Percentiles rank a stretch among this genome's conserved stretches.
Conservation (phyloP, 225 moss, liverwort and hornwort species). For the Sphagnum contortum region DNA sequence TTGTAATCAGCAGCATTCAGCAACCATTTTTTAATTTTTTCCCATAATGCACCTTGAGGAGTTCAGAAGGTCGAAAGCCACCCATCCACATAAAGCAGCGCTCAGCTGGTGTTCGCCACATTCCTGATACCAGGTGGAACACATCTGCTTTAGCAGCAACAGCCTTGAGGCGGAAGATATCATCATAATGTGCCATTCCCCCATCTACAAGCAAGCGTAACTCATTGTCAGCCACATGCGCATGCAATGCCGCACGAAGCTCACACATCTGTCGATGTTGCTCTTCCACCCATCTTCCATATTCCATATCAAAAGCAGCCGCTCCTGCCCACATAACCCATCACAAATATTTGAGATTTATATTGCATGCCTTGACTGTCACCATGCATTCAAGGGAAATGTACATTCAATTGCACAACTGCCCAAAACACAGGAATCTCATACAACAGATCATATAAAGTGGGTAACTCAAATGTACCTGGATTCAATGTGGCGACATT, state of each 20-base stretch:
- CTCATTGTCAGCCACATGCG: slow-evolving; percentile 92
- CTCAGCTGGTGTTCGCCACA: slow-evolving; percentile 99
- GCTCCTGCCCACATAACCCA: slow-evolving; percentile 57
- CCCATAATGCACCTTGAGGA: slow-evolving; percentile 54
- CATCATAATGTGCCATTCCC: slow-evolving; percentile 96
- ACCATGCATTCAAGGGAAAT: too few relatives aligned
- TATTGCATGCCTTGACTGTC: neutral
- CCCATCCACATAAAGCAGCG: slow-evolving; percentile 99
- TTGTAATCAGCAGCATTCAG: neutral
- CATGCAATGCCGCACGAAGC: slow-evolving; percentile 89
- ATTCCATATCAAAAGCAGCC: slow-evolving; percentile 95
- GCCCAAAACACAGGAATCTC: neutral
- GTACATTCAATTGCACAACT: neutral
- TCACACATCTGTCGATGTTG: slow-evolving; percentile 98
- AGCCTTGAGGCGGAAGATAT: slow-evolving; percentile 86
- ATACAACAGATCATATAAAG: neutral
- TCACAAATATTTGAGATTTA: slow-evolving; percentile 14
- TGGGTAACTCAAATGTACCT: slow-evolving; percentile 22
- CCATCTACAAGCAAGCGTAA: slow-evolving; percentile 88
- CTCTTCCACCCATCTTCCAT: slow-evolving; percentile 95
- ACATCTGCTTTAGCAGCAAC: slow-evolving; percentile 97
- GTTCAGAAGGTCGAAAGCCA: slow-evolving; percentile 95
- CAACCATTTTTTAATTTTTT: neutral
- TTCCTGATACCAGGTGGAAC: slow-evolving; percentile 95
- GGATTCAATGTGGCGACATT: slow-evolving; percentile 54